Conservation (phyloP, 257 asterid genomes). For the Solanum neorickii region DNA sequence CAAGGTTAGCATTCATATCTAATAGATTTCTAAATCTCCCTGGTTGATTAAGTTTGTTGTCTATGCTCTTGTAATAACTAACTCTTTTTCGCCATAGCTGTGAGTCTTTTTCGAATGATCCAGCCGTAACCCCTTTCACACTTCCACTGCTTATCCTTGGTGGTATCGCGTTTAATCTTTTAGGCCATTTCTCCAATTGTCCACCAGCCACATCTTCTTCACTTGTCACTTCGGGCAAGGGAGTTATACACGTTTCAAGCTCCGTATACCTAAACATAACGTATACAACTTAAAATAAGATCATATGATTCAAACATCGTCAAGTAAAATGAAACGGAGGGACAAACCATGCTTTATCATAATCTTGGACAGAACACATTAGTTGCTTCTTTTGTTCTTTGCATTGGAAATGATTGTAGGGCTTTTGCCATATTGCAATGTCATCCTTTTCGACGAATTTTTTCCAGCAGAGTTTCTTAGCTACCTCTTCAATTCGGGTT, state of each 20-base stretch:
- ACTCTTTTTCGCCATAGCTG: conserved; percentile 60
- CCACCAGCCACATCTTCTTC: conserved; percentile 55
- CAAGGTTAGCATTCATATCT: conserved; percentile 20
- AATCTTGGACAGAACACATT: conserved; percentile 36
- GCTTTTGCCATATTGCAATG: conserved; percentile 81
- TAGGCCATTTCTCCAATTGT: conserved; percentile 55
- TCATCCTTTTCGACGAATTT: conserved; percentile 66
- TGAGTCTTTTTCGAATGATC: conserved; percentile 27
- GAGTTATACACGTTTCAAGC: conserved; percentile 60
- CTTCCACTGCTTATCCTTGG: conserved; percentile 62
- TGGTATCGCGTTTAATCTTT: conserved; percentile 37
- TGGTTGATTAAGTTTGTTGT: conserved; percentile 35
- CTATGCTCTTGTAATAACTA: conserved; percentile 52
- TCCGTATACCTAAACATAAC: conserved; percentile 46
- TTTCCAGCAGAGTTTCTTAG: conserved; percentile 73
- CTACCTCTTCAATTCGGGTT: conserved; percentile 50
- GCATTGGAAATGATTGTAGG: conserved; percentile 49
- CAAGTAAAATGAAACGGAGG: background rate
- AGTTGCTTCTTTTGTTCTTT: conserved; percentile 6
- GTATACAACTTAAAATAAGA: background rate
- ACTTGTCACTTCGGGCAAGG: conserved; percentile 50
- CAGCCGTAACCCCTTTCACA: conserved; percentile 29
- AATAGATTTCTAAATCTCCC: conserved; percentile 12
- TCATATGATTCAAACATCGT: background rate
- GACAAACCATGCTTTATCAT: conserved; percentile 66